Percentiles rank a stretch among this genome's conserved stretches.
These are phyloP conservation scores for Cornus kousa DNA, from an alignment of 148 eudicot species.

Conservation along the genomic window DNA sequence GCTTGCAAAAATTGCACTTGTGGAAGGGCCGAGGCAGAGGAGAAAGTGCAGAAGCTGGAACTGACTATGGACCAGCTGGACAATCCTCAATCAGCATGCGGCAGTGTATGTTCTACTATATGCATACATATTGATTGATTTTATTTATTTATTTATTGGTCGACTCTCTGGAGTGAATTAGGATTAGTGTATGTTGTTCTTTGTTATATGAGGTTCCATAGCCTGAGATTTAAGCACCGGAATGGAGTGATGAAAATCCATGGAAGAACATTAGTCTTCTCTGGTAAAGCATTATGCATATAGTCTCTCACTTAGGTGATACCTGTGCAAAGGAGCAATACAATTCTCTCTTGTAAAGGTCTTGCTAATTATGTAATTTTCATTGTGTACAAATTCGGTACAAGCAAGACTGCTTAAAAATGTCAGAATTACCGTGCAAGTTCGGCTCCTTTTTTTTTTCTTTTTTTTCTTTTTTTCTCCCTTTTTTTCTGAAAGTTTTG, in stretches of 20 bases:
- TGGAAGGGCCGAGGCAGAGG: slow-evolving; percentile 93
- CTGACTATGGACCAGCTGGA: slow-evolving; percentile 68
- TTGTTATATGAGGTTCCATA: not conserved
- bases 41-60: slow-evolving; percentile 72
- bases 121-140: not conserved
- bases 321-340: not conserved
- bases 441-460: not conserved
- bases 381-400: not conserved
- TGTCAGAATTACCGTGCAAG: not conserved
- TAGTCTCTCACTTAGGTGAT: not conserved
- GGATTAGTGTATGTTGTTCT: not conserved
- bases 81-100: slow-evolving; percentile 87
- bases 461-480: not conserved
- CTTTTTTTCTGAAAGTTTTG: not conserved
- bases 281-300: not conserved
- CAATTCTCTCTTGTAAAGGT: not conserved
- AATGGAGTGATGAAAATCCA: not conserved
- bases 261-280: not conserved
- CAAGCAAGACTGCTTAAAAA: not conserved
- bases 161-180: not conserved
- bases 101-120: slow-evolving; percentile 53
- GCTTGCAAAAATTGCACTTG: slow-evolving; percentile 96
- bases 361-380: no score
- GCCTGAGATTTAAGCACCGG: not conserved
- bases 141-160: not conserved